Conservation (phyloP, 352 stramenopile species). For the Globisporangium camurandrum region DNA sequence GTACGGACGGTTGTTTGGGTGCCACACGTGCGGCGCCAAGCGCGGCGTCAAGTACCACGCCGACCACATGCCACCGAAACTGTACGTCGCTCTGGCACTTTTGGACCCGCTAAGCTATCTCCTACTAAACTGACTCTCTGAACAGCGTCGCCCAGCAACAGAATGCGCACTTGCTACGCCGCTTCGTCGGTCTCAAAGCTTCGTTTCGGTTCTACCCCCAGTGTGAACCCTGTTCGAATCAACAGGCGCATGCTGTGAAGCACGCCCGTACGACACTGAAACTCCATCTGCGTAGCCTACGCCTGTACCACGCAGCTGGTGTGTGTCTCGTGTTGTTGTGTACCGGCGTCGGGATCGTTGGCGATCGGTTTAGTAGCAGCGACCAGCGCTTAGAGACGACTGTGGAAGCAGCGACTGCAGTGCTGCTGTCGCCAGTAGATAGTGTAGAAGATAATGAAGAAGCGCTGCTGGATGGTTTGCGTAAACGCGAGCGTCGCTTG, state of each 20-base stretch:
- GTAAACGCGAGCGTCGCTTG: too few relatives aligned
- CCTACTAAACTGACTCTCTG: neutral
- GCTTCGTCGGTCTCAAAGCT: constrained; percentile 38
- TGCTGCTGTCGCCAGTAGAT: too few relatives aligned
- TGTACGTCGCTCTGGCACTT: constrained; percentile 27
- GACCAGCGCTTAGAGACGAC: too few relatives aligned
- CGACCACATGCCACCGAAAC: constrained; percentile 82
- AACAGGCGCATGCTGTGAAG: constrained; percentile 57
- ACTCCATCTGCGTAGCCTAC: constrained; percentile 51
- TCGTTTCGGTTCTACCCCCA: constrained; percentile 80
- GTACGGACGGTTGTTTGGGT: constrained; percentile 73
- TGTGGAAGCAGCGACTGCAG: too few relatives aligned
- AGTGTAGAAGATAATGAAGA: too few relatives aligned
- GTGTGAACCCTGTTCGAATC: constrained; percentile 77
- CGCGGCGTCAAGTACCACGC: constrained; percentile 60
- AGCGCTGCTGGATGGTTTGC: too few relatives aligned
- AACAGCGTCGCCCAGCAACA: constrained; percentile 47
- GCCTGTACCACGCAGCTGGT: constrained; percentile 68
- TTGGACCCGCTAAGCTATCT: neutral
- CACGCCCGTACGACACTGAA: constrained; percentile 55
- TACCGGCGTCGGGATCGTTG: constrained; percentile 65
- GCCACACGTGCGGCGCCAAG: constrained; percentile 76
- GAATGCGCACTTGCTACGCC: constrained; percentile 34
- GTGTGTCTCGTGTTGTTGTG: constrained; percentile 80
- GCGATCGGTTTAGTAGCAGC: too few relatives aligned